Base-by-base conservation (phyloP, 2,329 filamentous ascomycete genomes). In the Fusarium anguioides region DNA sequence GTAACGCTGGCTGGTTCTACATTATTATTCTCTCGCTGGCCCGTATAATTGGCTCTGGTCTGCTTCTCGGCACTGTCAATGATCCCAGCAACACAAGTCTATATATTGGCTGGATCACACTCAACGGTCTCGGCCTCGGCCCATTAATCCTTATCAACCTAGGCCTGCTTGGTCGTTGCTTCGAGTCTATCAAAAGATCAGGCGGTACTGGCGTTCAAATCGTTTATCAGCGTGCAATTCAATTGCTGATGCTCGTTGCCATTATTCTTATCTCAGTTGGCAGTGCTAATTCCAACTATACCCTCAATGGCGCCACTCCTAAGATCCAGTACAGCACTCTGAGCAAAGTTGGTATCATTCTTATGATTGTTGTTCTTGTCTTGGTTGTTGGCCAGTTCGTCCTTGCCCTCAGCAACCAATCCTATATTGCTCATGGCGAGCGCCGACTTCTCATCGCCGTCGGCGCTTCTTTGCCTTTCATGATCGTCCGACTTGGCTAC, bases 1-100 rank as follows among this genome's bases (percentile, higher is more conserved):
- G 89, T 81, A 83, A 88, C 10, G 84, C 84, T 17, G 87, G 87
- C 6, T 89, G 87, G 45, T 82, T 88, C 21, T 81, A 89, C 11
- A 84, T 90, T 69, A 78, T 90, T 15, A 81, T 90, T 24, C 80
- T 88, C 15, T 81, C 87, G 3, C 78, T 88, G 15, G 80, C 75
- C 54, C 86, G 89, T 79, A 86, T 91, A 52, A 80, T 89, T 46
- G 76, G 81, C 62, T 82, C 87, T 66, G 78, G 81, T n/a, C 56
- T 89, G 14, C 74, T 71, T 54, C 75, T 79, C 8, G 76, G 72
- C 44, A 76, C 74, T 37, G 64, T 87, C 42, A 74, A 87, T 15
- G 83, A 88, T 60, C 84, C 85, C 0, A 84, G 81, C 1, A 85
- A 79, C 64, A 55, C 57, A 29, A 64, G 46, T 27, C 75, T 79